phyloP scores from a whole-genome alignment of 2,329 filamentous ascomycete species.

The Pyrenochaeta sp. region DNA sequence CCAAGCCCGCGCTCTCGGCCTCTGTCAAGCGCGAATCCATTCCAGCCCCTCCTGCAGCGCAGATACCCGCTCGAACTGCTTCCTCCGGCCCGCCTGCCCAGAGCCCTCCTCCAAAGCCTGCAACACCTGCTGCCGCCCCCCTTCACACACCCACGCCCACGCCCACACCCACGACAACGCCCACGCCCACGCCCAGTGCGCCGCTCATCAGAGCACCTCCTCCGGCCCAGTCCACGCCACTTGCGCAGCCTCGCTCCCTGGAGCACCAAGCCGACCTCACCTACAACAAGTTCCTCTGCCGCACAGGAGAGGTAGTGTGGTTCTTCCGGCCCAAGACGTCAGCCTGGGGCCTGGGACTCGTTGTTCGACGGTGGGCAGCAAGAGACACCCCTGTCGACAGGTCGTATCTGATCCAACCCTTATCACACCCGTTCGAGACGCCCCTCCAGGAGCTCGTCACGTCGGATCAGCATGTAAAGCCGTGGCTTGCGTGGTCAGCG shows the following conservation, averaged over 20 bases:
- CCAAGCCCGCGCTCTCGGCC: slow-evolving; percentile 26
- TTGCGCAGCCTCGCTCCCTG: slow-evolving; percentile 50
- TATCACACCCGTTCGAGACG: slow-evolving; percentile 56
- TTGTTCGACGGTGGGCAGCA: slow-evolving; percentile 56
- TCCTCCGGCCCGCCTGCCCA: slow-evolving; percentile 27
- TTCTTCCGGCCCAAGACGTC: slow-evolving; percentile 56
- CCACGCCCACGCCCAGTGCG: slow-evolving; percentile 12
- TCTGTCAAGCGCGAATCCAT: slow-evolving; percentile 39
- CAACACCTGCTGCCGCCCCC: slow-evolving; percentile 17
- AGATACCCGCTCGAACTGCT: slow-evolving; percentile 33
- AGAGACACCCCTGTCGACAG: slow-evolving; percentile 37
- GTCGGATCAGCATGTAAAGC: slow-evolving; percentile 57
- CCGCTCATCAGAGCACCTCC: slow-evolving; percentile 34
- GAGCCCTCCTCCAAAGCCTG: slow-evolving; percentile 33
- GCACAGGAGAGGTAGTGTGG: slow-evolving; percentile 66
- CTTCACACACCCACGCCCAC: slow-evolving; percentile 3
- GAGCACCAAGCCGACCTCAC: slow-evolving; percentile 62
- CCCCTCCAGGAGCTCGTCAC: slow-evolving; percentile 54
- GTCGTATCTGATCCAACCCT: slow-evolving; percentile 58
- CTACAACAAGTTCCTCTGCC: slow-evolving; percentile 60
- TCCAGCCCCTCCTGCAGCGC: slow-evolving; percentile 25
- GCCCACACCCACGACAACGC: slow-evolving; percentile 1
- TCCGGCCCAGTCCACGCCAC: slow-evolving; percentile 44
- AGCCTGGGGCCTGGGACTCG: slow-evolving; percentile 64
- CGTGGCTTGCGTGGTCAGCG: slow-evolving; percentile 67